These are phyloP conservation scores for Hymenoscyphus salicellus DNA, from an alignment of 2,329 filamentous ascomycete genomes.

Conservation along the genomic window DNA sequence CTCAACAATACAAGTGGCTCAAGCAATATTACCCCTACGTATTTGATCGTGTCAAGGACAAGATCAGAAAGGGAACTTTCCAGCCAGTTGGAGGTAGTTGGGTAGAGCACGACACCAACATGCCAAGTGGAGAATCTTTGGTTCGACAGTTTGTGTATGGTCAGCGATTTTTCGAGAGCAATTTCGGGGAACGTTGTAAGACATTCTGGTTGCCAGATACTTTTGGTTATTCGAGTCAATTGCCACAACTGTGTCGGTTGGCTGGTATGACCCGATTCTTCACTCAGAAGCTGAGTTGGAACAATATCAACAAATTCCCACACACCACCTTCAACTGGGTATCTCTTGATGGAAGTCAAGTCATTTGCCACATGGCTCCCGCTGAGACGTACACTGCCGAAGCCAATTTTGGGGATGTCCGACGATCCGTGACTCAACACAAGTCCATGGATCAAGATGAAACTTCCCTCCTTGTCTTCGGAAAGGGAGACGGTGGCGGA, in stretches of 20 bases:
- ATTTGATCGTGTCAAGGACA: constrained; percentile 85
- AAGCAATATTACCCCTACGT: constrained; percentile 84
- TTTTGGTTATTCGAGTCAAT: constrained; percentile 92
- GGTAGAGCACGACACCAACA: constrained; percentile 98
- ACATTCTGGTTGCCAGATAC: constrained; percentile 99
- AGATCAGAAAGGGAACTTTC: constrained; percentile 87
- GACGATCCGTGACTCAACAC: constrained; percentile 83
- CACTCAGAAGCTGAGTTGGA: constrained; percentile 98
- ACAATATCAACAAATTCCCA: constrained; percentile 98
- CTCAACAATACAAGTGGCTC: constrained; percentile 97
- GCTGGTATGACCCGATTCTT: constrained; percentile 97
- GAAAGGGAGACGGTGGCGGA: constrained; percentile 93
- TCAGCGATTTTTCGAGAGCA: constrained; percentile 89
- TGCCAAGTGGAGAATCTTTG: constrained; percentile 92
- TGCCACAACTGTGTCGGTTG: constrained; percentile 88
- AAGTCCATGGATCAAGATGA: constrained; percentile 94
- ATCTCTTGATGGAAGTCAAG: constrained; percentile 88
- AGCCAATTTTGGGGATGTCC: constrained; percentile 92
- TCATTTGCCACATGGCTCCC: constrained; percentile 96
- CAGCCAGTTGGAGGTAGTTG: constrained; percentile 96
- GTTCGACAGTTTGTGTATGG: constrained; percentile 94
- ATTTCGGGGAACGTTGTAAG: constrained; percentile 81
- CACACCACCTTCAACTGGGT: constrained; percentile 99
- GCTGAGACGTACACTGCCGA: constrained; percentile 93
- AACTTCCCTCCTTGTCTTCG: constrained; percentile 87